Evolutionary conservation across 805 yeast genomes (phyloP), one percentile per base, ranked within the genome.

Genomic region (Jamesozyma gamospora): DNA sequence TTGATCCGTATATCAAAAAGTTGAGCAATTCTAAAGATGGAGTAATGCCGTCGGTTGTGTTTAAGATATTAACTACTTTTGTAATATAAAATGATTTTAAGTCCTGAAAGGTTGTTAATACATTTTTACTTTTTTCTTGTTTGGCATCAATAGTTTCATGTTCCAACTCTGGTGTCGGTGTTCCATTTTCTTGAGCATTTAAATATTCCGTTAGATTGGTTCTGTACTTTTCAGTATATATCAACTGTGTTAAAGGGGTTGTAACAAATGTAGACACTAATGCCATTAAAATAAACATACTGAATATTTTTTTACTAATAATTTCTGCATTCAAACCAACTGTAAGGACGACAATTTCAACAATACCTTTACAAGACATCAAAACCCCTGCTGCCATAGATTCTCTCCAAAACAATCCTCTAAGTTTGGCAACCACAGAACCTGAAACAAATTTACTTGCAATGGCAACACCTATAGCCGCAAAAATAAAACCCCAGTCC

Each of bases 321-420:
- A 83, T 83, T 0, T 74, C 73, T 4, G 92, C 82, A 44, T 73
- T 76, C 40, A 82, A 66, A 36, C 94, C 94, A 18, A 80, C 76
- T 32, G 74, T 77, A 47, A 82, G 65, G 16, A 82, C 92, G 32
- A 82, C 88, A 55, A 82, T 79, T 60, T 82, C 94, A 18, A 82
- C 92, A 46, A 82, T 81, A 60, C 94, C 94, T 60, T 83, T 83
- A 69, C 94, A 83, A 6, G 90, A 81, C 92, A 83, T 83, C 49
- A 83, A 66, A 18, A 81, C 72, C 39, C 94, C 94, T 29, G 82
- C 90, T 2, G 88, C 69, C 28, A 77, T 56, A 2, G 86, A 73
- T 56, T 83, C 92, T 55, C 88, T 71, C 82, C 83, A 78, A 36
- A 68, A 67, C 36, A 82, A 60, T 1, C 82, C 83, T 55, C 70